phyloP scores from a whole-genome alignment of 495 filamentous ascomycete species.

The Recurvomyces mirabilis region DNA sequence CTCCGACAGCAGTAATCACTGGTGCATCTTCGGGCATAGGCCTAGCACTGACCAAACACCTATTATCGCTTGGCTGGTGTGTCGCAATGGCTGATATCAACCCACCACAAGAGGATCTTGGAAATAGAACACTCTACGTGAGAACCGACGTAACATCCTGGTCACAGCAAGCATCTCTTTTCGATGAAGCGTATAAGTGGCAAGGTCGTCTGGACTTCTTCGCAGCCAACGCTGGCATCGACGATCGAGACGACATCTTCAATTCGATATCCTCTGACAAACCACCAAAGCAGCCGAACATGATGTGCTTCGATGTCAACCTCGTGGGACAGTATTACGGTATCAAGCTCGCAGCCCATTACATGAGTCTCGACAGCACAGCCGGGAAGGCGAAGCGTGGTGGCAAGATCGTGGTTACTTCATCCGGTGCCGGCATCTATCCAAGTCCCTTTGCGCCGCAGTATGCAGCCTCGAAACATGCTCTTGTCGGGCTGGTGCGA shows the following conservation, averaged over 20 bases:
- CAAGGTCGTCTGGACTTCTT: constrained; percentile 34
- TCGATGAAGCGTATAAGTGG: constrained; percentile 31
- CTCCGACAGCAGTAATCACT: constrained; percentile 29
- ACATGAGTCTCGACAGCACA: constrained; percentile 23
- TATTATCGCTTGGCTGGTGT: constrained; percentile 25
- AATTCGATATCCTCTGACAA: constrained; percentile 19
- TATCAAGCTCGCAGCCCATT: constrained; percentile 35
- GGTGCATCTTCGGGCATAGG: constrained; percentile 38
- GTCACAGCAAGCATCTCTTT: constrained; percentile 31
- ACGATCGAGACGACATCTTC: constrained; percentile 35
- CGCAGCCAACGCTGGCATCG: constrained; percentile 38
- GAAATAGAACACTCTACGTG: constrained; percentile 25
- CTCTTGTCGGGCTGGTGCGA: constrained; percentile 30
- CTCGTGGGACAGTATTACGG: constrained; percentile 35
- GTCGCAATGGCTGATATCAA: constrained; percentile 38
- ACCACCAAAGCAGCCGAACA: constrained; percentile 30
- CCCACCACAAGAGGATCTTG: constrained; percentile 18
- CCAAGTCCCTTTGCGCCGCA: constrained; percentile 26
- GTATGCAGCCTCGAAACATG: constrained; percentile 31
- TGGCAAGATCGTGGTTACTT: constrained; percentile 25
- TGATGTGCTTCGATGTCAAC: constrained; percentile 36
- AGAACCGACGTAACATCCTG: constrained; percentile 32
- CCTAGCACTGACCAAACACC: constrained; percentile 33
- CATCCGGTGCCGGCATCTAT: constrained; percentile 27
- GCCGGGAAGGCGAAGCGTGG: constrained; percentile 11